Percentiles rank a stretch among this genome's conserved stretches.
Conservation (phyloP, 2,329 filamentous ascomycete genomes). For the Sporothrix sp. region DNA sequence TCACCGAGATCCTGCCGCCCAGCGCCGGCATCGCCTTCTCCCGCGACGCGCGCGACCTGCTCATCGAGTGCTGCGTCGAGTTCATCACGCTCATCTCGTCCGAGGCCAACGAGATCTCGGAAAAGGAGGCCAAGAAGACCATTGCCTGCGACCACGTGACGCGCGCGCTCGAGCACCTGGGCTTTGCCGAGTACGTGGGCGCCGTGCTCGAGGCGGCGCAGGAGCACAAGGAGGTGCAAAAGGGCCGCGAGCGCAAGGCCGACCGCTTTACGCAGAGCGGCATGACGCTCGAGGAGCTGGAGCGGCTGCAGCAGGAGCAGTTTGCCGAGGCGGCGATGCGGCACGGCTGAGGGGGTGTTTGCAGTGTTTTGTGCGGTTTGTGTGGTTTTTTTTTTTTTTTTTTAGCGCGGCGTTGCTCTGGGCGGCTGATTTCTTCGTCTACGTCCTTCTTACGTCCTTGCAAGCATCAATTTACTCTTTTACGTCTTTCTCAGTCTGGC, state of each 20-base stretch:
- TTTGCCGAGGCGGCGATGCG: constrained; percentile 74
- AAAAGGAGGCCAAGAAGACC: constrained; percentile 98
- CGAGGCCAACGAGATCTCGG: constrained; percentile 96
- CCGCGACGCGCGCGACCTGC: constrained; percentile 85
- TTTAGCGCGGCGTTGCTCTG: neutral
- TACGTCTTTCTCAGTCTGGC: neutral
- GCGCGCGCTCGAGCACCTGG: constrained; percentile 83
- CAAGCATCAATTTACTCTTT: no score
- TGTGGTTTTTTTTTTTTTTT: neutral
- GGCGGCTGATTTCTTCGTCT: no score
- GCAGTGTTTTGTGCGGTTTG: neutral
- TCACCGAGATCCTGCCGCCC: constrained; percentile 80
- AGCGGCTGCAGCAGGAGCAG: constrained; percentile 80
- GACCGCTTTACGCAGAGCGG: constrained; percentile 96
- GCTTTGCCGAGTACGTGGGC: constrained; percentile 84
- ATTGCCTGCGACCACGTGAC: constrained; percentile 98
- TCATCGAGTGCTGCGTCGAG: constrained; percentile 98
- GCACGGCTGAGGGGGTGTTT: constrained; percentile 40
- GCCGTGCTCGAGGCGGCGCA: constrained; percentile 78
- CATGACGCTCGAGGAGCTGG: constrained; percentile 80
- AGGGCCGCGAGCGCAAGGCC: constrained; percentile 91
- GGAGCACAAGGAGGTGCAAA: constrained; percentile 87
- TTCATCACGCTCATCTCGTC: constrained; percentile 98
- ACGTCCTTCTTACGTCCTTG: no score
- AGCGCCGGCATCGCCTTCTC: constrained; percentile 73